Conservation (phyloP, 768 basidiomycete species). For the Megacollybia marginata region DNA sequence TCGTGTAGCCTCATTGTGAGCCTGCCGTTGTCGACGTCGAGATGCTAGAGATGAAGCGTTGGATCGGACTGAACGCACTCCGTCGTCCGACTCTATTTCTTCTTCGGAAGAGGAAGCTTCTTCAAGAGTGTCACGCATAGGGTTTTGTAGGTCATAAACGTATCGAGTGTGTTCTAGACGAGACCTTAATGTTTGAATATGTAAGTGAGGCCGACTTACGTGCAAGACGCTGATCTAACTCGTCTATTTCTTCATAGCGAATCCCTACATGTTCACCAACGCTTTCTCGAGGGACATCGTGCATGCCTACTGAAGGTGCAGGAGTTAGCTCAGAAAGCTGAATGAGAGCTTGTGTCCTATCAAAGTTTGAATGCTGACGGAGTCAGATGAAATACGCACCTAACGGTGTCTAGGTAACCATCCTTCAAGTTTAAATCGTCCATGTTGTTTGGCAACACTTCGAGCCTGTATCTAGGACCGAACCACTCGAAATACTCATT, state of each 20-base stretch:
- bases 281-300: slow-evolving; percentile 71
- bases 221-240: slow-evolving; percentile 62
- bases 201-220: slow-evolving; percentile 37
- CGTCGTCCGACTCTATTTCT: neutral
- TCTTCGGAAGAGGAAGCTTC: neutral
- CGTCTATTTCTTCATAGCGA: slow-evolving; percentile 46
- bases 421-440: slow-evolving; percentile 86
- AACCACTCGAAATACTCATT: slow-evolving; percentile 97
- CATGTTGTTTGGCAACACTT: slow-evolving; percentile 90
- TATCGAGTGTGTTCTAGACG: neutral
- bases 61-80: neutral
- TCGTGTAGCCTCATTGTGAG: neutral
- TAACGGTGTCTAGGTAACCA: slow-evolving; percentile 70
- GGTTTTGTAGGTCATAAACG: slow-evolving; percentile 1
- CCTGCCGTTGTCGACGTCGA: neutral
- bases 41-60: neutral
- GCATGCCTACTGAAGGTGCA: slow-evolving; percentile 84
- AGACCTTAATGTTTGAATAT: neutral
- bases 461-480: slow-evolving; percentile 88
- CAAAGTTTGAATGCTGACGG: slow-evolving; percentile 1
- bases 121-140: neutral
- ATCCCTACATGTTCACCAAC: slow-evolving; percentile 59
- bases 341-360: slow-evolving; percentile 30
- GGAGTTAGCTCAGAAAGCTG: slow-evolving; percentile 37
- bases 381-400: slow-evolving; percentile 34